phyloP scores from a whole-genome alignment of 2,329 filamentous ascomycete genomes.

The Trichophyton benhamiae region DNA sequence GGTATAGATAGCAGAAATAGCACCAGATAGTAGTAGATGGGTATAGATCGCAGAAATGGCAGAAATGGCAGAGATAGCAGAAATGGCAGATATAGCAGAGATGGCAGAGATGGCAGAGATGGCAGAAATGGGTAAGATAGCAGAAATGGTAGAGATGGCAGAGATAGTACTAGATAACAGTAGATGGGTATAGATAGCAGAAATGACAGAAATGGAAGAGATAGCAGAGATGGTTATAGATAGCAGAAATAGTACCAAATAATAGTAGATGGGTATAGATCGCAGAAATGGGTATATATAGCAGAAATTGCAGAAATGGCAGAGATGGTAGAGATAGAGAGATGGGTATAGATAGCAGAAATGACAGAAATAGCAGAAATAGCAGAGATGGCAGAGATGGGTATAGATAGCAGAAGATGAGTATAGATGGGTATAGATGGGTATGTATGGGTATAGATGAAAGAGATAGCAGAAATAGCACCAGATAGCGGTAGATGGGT shows the following conservation, averaged over 20 bases:
- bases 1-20: background rate
- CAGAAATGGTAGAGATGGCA: background rate
- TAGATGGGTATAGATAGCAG: background rate
- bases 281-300: background rate
- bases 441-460: no score
- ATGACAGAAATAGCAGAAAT: background rate
- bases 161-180: no score
- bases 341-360: background rate
- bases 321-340: background rate
- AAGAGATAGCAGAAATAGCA: background rate
- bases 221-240: background rate
- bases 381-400: background rate
- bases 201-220: background rate
- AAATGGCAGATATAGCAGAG: background rate
- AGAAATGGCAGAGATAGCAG: background rate
- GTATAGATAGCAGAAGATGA: background rate
- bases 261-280: background rate
- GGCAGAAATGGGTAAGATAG: background rate
- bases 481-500: background rate
- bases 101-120: background rate
- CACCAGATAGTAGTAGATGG: background rate
- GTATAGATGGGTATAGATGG: no score
- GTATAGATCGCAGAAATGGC: background rate
- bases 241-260: background rate
- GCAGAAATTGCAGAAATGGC: background rate